Base-by-base conservation (phyloP, 257 asterid species). In the Plantago major region DNA sequence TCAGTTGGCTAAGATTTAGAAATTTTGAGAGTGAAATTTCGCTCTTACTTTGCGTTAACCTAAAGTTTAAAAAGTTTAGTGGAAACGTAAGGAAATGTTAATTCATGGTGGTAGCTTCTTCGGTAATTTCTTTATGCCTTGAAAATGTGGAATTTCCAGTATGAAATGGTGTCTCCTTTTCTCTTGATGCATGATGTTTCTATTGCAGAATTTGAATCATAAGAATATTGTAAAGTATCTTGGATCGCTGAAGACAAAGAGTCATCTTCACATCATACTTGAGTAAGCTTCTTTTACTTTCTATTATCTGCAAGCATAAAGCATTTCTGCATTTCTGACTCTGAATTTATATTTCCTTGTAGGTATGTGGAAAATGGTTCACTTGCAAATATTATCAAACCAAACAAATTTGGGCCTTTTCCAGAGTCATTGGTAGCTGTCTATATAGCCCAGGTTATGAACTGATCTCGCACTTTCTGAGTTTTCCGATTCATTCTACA, bases 291-390 rank as follows among this genome's bases (percentile, higher is more conserved):
- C 55, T 60, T 52, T 65, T 46, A 55, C 33, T 63, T 68, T 62
- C 14, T 51, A 62, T 43, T 72, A 26, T 46, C 46, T 49, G 49
- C 18, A 37, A 67, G 42, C 62, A 17, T 28, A 52, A 60, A 10
- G 45, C 37, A 4, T 58, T 42, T 19, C 7, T 22, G 26, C 26
- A 22, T 22, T 22, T 22, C 26, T 15, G 61, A 45, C 15, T 46
- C 63, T 58, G 50, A 61, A 17, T 22, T 18, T 58, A 18, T 42
- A 60, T 62, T 76, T 12, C 58, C 44, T 11, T 58, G 65, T 79
- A 92, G 99, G 85, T 93, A 87, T 58, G 97, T 93, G 79, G 99
- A 93, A 83, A 93, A 93, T 75, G 99, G 99, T 55, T 89, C 99
- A 51, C 94, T 93, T 64, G 99, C 97, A 66, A 89, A 89, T 74